Conservation (phyloP, 495 filamentous ascomycete species). For the Bacidia rubella region DNA sequence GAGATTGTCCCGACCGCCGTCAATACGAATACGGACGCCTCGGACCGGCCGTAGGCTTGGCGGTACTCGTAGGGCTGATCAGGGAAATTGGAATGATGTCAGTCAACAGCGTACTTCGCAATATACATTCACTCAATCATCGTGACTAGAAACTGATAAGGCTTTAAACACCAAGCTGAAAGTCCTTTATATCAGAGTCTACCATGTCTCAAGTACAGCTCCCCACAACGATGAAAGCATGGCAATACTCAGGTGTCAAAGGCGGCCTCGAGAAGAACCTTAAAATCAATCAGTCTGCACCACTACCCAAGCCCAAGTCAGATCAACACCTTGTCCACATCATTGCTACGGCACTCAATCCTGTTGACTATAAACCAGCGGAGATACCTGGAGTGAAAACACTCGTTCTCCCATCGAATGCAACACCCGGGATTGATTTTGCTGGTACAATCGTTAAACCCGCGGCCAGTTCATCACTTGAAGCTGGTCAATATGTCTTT, state of each 20-base stretch:
- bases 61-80: no score
- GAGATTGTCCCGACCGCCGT: no score
- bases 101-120: no score
- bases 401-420: slow-evolving; percentile 32
- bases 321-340: slow-evolving; percentile 44
- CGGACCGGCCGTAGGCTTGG: no score
- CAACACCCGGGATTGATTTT: slow-evolving; percentile 51
- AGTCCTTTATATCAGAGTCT: no score
- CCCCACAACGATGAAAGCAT: slow-evolving; percentile 24
- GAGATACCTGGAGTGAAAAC: slow-evolving; percentile 34
- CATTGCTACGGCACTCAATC: slow-evolving; percentile 44
- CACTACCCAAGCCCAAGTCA: slow-evolving; percentile 26
- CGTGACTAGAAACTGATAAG: no score
- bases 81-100: no score
- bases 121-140: no score
- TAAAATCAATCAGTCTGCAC: slow-evolving; percentile 27
- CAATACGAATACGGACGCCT: no score
- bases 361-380: slow-evolving; percentile 55
- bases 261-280: slow-evolving; percentile 44
- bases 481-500: slow-evolving; percentile 42
- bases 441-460: slow-evolving; percentile 38
- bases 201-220: no score
- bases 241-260: slow-evolving; percentile 39
- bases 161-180: no score
- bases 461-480: slow-evolving; percentile 20